Base-by-base conservation (phyloP, 768 basidiomycete species). In the Xerocomellus intermedius region DNA sequence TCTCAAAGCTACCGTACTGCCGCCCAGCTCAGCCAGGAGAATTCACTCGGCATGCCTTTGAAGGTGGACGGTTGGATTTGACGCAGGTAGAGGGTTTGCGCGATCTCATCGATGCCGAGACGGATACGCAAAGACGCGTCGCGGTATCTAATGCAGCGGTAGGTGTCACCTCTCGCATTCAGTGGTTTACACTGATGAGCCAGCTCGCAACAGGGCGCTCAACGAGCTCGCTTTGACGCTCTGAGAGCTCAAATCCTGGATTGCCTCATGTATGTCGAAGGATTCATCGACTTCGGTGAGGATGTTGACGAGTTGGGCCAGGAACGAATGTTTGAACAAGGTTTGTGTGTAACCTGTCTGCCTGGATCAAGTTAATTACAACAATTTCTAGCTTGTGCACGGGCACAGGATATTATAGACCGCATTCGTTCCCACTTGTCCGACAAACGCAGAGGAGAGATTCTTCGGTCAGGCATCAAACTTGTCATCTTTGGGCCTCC, bases 281-380 rank as follows among this genome's bases (percentile, higher is more conserved):
- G 94, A 1, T 73, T 95, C 19, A 94, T 97, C 50, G 94, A 96
- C 69, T 97, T 95, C 69, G 91, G 91, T 7, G 94, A 97, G 72
- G 89, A 87, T 28, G 65, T 73, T 14, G 94, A 95, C 64, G 89
- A 91, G 35, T 81, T 95, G 38, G 92, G 71, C 9, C 69, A 94
- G 64, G 87, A 88, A n/a, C 85, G 80, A 9, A 84, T 92, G 19
- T 85, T 82, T 59, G 85, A 85, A 10, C 76, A 81, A 74, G 90
- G 93, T 89, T 24, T 4, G 63, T 54, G 32, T 45, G 19, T 19
- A 17, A 3, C 32, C 38, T 32, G 46, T 47, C 54, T 8, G 4
- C 55, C 24, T 1, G 12, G 24, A 46, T 47, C 0, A 21, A 7
- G 39, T 38, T 22, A 3, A 22, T 39, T 8, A 50, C 19, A 24